These are phyloP conservation scores for Diplocarpon rosae DNA, from an alignment of 2,329 filamentous ascomycete species.

Conservation along the genomic window DNA sequence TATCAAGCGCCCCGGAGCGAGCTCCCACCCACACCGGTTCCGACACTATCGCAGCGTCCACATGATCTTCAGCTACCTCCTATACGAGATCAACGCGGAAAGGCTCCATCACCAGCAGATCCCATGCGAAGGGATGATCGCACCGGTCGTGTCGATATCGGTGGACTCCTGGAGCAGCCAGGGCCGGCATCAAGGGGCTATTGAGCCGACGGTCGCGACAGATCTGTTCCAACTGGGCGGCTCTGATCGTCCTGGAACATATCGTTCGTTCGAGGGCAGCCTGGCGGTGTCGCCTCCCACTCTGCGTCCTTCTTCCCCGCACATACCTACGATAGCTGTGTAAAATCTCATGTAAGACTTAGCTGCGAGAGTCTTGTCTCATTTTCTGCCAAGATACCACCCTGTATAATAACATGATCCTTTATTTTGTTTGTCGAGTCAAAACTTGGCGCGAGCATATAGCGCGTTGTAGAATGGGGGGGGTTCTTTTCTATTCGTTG, in stretches of 20 bases:
- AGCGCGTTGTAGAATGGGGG: constrained; percentile 10
- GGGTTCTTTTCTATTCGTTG: constrained; percentile 1
- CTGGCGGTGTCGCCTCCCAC: too few species aligned
- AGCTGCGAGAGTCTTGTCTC: constrained; percentile 6
- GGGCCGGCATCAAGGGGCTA: constrained; percentile 27
- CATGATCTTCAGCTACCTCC: constrained; percentile 32
- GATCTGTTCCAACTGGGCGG: too few species aligned
- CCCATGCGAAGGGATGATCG: constrained; percentile 36
- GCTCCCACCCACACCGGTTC: constrained; percentile 26
- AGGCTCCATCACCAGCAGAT: constrained; percentile 21
- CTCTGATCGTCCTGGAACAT: too few species aligned
- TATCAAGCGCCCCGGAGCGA: constrained; percentile 47
- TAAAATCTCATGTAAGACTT: constrained; percentile 17
- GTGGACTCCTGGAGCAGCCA: constrained; percentile 48
- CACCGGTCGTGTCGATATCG: constrained; percentile 46
- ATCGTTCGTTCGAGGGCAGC: not conserved
- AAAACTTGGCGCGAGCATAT: constrained; percentile 5
- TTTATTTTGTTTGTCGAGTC: constrained; percentile 1
- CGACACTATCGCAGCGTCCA: constrained; percentile 24
- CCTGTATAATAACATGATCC: constrained; percentile 16
- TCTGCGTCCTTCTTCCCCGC: constrained; percentile 3
- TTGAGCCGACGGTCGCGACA: too few species aligned
- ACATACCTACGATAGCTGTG: too few species aligned
- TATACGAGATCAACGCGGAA: constrained; percentile 29
- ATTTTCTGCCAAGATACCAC: constrained; percentile 19